These are phyloP conservation scores for Komagataella kurtzmanii DNA, from an alignment of 805 yeast genomes.

Conservation along the genomic window DNA sequence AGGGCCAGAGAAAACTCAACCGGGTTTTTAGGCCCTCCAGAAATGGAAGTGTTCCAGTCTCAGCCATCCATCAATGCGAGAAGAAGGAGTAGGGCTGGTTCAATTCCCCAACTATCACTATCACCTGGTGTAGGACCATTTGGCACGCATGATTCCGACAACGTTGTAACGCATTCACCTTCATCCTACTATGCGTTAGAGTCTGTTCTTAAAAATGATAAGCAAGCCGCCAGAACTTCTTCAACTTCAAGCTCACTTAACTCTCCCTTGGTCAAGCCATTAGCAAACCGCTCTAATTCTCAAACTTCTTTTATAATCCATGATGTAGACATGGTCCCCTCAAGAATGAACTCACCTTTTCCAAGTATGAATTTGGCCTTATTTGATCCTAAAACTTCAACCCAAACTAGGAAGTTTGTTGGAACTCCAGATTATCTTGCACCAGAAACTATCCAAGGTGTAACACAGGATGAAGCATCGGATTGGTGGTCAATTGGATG, in stretches of 20 bases:
- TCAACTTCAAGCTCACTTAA: slow-evolving; percentile 28
- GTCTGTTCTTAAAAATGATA: not conserved
- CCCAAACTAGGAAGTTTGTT: slow-evolving; percentile 55
- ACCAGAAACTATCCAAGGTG: slow-evolving; percentile 86
- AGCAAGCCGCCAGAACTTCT: slow-evolving; percentile 1
- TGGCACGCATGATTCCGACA: slow-evolving; percentile 2
- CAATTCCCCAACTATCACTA: slow-evolving; percentile 30
- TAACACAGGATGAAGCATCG: slow-evolving; percentile 70
- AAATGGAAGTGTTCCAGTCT: not conserved
- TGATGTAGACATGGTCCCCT: slow-evolving; percentile 28
- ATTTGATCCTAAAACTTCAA: slow-evolving; percentile 56
- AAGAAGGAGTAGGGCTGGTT: slow-evolving; percentile 25
- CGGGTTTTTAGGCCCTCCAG: not conserved
- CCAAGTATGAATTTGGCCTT: slow-evolving; percentile 36
- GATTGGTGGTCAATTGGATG: slow-evolving; percentile 99
- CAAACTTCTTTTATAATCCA: slow-evolving; percentile 43
- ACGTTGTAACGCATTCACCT: not conserved
- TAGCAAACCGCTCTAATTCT: slow-evolving; percentile 33
- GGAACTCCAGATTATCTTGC: slow-evolving; percentile 98
- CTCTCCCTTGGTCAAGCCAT: slow-evolving; percentile 36
- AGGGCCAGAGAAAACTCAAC: not conserved
- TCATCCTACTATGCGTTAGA: not conserved
- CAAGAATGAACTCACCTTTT: slow-evolving; percentile 4
- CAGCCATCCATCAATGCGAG: slow-evolving; percentile 13
- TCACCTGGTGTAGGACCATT: slow-evolving; percentile 23